Conservation (phyloP, 31 red algal species). For the Odonthalia washingtoniensis region DNA sequence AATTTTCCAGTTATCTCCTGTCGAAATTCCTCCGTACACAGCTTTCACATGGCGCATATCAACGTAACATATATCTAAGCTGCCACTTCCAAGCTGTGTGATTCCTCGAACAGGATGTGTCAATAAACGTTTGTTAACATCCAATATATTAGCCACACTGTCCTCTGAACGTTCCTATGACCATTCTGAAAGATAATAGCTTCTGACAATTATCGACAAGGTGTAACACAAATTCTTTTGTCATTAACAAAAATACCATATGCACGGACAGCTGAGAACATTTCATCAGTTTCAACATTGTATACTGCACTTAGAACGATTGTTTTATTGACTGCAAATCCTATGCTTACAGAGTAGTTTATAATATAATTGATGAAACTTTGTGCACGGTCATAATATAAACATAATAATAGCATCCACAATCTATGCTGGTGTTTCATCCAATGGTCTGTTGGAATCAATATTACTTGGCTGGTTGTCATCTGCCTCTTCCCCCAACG, state of each 20-base stretch:
- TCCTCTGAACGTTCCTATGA: constrained; percentile 69
- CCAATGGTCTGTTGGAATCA: constrained; percentile 30
- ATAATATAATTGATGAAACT: constrained; percentile 86
- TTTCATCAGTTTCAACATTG: constrained; percentile 72
- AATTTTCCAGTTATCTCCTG: constrained; percentile 64
- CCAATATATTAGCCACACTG: constrained; percentile 68
- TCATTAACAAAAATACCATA: constrained; percentile 87
- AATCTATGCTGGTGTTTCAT: constrained; percentile 73
- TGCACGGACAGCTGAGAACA: constrained; percentile 76
- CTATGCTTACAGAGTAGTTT: constrained; percentile 81
- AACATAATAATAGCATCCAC: constrained; percentile 96
- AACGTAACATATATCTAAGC: constrained; percentile 94
- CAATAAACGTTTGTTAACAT: constrained; percentile 57
- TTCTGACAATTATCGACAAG: constrained; percentile 42
- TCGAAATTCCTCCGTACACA: constrained; percentile 81
- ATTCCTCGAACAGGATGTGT: constrained; percentile 58
- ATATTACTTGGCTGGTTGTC: too few relatives aligned
- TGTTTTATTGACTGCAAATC: constrained; percentile 41
- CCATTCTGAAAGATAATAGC: constrained; percentile 86
- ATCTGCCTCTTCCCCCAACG: constrained; percentile 78
- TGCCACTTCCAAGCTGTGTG: constrained; percentile 72
- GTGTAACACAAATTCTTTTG: constrained; percentile 48
- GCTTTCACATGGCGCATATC: constrained; percentile 80
- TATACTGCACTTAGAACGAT: constrained; percentile 88
- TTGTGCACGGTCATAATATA: too few relatives aligned